Evolutionary conservation across 2,329 filamentous ascomycete species (phyloP), one percentile per base, ranked within the genome.

Genomic region (Ceratocystis lukuohia): DNA sequence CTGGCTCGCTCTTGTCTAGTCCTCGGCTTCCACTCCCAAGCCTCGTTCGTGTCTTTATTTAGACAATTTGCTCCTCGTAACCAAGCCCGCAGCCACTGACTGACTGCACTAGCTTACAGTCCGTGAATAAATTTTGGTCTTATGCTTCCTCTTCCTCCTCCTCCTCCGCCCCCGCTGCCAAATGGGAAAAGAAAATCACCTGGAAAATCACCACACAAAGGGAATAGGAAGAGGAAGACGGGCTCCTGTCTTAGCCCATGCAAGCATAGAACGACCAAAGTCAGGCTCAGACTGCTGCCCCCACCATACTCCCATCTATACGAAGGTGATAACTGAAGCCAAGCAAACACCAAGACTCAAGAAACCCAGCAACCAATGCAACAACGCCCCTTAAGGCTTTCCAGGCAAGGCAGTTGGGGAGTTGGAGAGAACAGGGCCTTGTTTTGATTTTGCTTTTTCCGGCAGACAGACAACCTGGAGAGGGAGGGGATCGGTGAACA

Each of bases 21-120:
- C 48, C 5, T 50, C 92, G 67, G 96, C 79, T 61, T 96, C 84
- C 28, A 20, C 17, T 37, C 22, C 28, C 33, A 30, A 28, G 56
- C 56, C 56, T 59, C 56, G 17, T 37, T n/a, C 28, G 56, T 59
- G 56, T 59, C 56, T 59, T 59, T 33, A 59, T 59, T 59, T 59
- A 59, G 56, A 59, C 25, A 59, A 25, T n/a, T 5, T 37, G 33
- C n/a, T 17, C 6, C 28, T 59, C 56, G 56, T 59, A 59, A 59
- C 12, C n/a, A 30, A 59, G n/a, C 8, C 22, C 53, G 37, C 12
- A 41, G 37, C 12, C 37, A 41, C 37, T 41, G 37, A 37, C 10
- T 37, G 28, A 33, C 30, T 33, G 30, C 30, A 33, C 30, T 33
- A 33, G 30, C 30, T 6, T 33, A 33, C 50, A 56, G 46, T 15